Base-by-base conservation (phyloP, 2,329 filamentous ascomycete species). In the Ophiostoma australiae region DNA sequence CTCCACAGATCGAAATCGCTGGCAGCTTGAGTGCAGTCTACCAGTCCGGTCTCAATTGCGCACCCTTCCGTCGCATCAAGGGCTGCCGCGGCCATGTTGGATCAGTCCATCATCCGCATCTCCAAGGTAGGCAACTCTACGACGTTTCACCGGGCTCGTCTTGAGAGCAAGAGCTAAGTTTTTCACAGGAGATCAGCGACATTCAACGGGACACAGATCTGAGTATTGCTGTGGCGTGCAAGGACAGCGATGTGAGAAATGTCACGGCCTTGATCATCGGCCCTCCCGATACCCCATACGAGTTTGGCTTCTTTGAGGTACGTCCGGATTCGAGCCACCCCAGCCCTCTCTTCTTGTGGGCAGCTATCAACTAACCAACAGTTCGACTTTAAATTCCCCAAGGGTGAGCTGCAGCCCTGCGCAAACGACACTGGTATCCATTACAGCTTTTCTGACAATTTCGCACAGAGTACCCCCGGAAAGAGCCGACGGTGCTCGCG, bases 231-330 rank as follows among this genome's bases (percentile, higher is more conserved):
- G 93, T 97, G 68, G 91, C 92, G 71, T 97, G 91, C 78, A 86
- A 91, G 69, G 95, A 98, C 80, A 86, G 89, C 75, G 93, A 99
- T 79, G 92, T 98, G 73, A 91, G 94, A 70, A 91, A 92, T 78
- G 90, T 98, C 68, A 91, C 89, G 78, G 93, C 94, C 68, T 80
- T 98, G 74, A 94, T 98, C 76, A 88, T 98, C 75, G 95, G 95
- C 0, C 94, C 95, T 33, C 93, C 94, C 74, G 94, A 95, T 76
- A 97, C 94, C 0, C 94, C 94, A 0, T 99, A 99, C 80, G 94
- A 97, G 80, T 97, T 96, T 78, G 95, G 95, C 3, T 97, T 97
- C 81, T 98, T 97, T 78, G 93, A 98, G 85, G 93, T 95, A 79
- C 72, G 84, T 41, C n/a, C 8, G 31, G 5, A 1, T 13, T 7